Percentiles rank a stretch among this genome's conserved stretches.
phyloP scores from a whole-genome alignment of 495 filamentous ascomycete genomes.

The Cercophora newfieldiana region DNA sequence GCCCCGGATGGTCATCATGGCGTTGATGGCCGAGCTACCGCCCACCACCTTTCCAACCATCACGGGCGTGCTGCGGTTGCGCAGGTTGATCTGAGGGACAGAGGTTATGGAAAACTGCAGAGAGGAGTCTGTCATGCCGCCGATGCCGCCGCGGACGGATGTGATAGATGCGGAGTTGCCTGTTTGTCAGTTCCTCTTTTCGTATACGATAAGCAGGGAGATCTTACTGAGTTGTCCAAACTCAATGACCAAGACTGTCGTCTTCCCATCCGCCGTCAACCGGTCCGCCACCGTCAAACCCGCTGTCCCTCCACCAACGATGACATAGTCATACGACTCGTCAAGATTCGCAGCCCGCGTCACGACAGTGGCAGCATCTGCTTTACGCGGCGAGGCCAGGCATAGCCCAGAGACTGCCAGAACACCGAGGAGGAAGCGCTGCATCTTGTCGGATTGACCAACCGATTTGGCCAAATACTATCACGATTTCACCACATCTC shows the following conservation, averaged over 20 bases:
- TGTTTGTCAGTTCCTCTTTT: too few species aligned
- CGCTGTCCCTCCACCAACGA: conserved; percentile 86
- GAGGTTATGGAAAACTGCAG: conserved; percentile 45
- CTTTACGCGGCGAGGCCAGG: not conserved
- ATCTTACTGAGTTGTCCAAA: conserved; percentile 29
- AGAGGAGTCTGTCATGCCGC: conserved; percentile 22
- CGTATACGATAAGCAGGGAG: too few species aligned
- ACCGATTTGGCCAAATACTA: too few species aligned
- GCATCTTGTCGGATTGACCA: too few species aligned
- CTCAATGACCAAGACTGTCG: conserved; percentile 55
- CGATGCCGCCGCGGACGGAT: conserved; percentile 32
- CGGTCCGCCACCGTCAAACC: conserved; percentile 79
- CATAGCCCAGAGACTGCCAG: not conserved
- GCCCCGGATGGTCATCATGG: conserved; percentile 49
- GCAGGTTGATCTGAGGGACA: conserved; percentile 38
- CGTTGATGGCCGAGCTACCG: conserved; percentile 59
- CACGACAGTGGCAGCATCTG: not conserved
- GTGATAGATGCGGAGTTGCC: conserved; percentile 28
- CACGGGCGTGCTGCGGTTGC: conserved; percentile 36
- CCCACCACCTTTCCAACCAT: conserved; percentile 58
- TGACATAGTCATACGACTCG: conserved; percentile 71
- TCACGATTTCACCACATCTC: too few species aligned
- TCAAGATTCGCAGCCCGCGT: not conserved
- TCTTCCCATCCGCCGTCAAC: conserved; percentile 47
- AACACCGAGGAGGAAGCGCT: not conserved